Conservation (phyloP, 495 filamentous ascomycete genomes). For the Neurospora intermedia region DNA sequence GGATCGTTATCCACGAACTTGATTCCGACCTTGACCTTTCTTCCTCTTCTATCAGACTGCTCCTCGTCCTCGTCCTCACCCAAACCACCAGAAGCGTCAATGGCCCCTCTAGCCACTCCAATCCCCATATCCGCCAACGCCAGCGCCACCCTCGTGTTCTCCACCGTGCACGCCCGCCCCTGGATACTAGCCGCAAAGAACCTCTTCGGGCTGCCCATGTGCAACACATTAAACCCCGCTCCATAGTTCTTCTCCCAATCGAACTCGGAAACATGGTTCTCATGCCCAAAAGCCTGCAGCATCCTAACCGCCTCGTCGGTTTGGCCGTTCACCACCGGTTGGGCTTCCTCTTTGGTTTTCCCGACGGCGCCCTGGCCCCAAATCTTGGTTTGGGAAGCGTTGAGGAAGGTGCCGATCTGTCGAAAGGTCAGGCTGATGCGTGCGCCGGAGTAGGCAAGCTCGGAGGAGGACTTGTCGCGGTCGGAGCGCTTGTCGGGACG, state of each 20-base stretch:
- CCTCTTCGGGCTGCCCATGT: slow-evolving; percentile 45
- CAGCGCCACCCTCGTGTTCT: slow-evolving; percentile 47
- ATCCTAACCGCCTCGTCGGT: slow-evolving; percentile 54
- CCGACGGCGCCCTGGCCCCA: slow-evolving; percentile 84
- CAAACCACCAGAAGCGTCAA: slow-evolving; percentile 14
- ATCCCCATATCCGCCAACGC: slow-evolving; percentile 50
- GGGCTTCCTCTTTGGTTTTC: slow-evolving; percentile 50
- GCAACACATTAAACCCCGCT: slow-evolving; percentile 75
- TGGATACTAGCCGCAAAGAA: slow-evolving; percentile 43
- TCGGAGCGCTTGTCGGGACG: slow-evolving; percentile 67
- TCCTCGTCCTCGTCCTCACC: neutral
- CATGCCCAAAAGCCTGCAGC: slow-evolving; percentile 69
- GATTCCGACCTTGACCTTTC: slow-evolving; percentile 15
- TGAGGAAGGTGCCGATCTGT: slow-evolving; percentile 74
- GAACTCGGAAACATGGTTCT: slow-evolving; percentile 64
- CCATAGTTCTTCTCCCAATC: slow-evolving; percentile 77
- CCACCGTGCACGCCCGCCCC: slow-evolving; percentile 17
- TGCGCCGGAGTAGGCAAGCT: slow-evolving; percentile 60
- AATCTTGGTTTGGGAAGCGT: slow-evolving; percentile 50
- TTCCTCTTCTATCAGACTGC: neutral
- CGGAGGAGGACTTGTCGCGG: slow-evolving; percentile 53
- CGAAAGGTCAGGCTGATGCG: slow-evolving; percentile 92
- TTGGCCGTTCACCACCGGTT: slow-evolving; percentile 57
- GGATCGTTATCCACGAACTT: slow-evolving; percentile 47
- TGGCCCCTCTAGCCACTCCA: slow-evolving; percentile 37